Conservation (phyloP, 2,329 filamentous ascomycete species). For the Lachnellula cervina region DNA sequence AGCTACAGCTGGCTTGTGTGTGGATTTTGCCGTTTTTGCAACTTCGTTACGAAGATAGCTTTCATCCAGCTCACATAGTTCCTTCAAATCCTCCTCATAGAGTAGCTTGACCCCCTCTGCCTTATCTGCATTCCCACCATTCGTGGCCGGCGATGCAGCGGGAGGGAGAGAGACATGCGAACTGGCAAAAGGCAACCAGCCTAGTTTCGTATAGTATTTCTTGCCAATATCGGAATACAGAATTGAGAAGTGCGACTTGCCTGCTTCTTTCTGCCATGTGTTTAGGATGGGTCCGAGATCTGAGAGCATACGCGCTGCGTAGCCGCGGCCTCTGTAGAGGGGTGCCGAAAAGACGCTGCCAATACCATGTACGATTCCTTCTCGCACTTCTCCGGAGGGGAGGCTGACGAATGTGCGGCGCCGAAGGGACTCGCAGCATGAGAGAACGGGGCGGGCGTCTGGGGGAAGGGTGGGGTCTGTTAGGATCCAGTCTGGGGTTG, state of each 20-base stretch:
- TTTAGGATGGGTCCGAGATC: slow-evolving; percentile 55
- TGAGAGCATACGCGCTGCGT: slow-evolving; percentile 70
- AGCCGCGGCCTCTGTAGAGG: slow-evolving; percentile 64
- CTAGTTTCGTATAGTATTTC: slow-evolving; percentile 69
- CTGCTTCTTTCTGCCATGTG: slow-evolving; percentile 45
- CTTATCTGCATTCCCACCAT: slow-evolving; percentile 16
- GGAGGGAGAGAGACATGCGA: slow-evolving; percentile 61
- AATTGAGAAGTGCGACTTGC: slow-evolving; percentile 61
- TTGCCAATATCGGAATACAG: slow-evolving; percentile 86
- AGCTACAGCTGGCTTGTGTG: slow-evolving; percentile 45
- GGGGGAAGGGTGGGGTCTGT: slow-evolving; percentile 41
- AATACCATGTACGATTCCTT: slow-evolving; percentile 66
- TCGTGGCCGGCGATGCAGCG: slow-evolving; percentile 33
- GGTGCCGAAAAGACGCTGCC: slow-evolving; percentile 74
- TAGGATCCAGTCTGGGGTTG: slow-evolving; percentile 51
- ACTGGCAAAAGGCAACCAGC: slow-evolving; percentile 72
- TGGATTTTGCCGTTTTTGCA: slow-evolving; percentile 40
- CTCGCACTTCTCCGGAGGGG: slow-evolving; percentile 38
- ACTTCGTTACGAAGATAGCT: slow-evolving; percentile 47
- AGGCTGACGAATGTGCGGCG: slow-evolving; percentile 51
- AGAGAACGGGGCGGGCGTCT: slow-evolving; percentile 49
- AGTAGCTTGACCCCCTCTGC: slow-evolving; percentile 35
- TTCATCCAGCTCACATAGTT: slow-evolving; percentile 62
- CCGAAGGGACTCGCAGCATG: slow-evolving; percentile 59
- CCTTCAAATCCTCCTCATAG: slow-evolving; percentile 50